Conservation (phyloP, 805 yeast species). For the Barnettozyma pratensis region DNA sequence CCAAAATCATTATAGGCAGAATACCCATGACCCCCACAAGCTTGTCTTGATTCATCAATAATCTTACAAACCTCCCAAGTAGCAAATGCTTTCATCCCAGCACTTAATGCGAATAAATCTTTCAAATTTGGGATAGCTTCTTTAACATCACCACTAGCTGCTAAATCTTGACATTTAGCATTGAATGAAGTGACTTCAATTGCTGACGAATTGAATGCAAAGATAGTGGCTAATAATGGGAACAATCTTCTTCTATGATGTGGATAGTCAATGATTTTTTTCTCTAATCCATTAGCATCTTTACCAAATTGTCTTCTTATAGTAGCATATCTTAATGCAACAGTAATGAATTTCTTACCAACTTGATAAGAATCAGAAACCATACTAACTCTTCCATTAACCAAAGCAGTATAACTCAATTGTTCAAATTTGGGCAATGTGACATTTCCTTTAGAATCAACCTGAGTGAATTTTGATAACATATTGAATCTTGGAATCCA, state of each 20-base stretch:
- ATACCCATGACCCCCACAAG: conserved; percentile 96
- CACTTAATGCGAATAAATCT: conserved; percentile 75
- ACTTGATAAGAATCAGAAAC: conserved; percentile 78
- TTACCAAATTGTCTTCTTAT: conserved; percentile 81
- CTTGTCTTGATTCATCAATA: conserved; percentile 85
- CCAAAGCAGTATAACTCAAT: conserved; percentile 79
- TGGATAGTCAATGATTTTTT: conserved; percentile 30
- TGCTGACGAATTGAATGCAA: conserved; percentile 59
- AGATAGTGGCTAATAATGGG: conserved; percentile 75
- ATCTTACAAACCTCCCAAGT: conserved; percentile 80
- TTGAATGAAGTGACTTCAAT: conserved; percentile 44
- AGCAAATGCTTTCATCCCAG: conserved; percentile 83
- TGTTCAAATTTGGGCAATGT: conserved; percentile 76
- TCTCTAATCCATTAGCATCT: conserved; percentile 34
- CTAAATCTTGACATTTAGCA: conserved; percentile 33
- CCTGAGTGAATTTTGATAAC: conserved; percentile 75
- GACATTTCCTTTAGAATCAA: conserved; percentile 62
- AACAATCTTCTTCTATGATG: conserved; percentile 81
- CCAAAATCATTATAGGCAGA: conserved; percentile 87
- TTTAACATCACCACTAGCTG: conserved; percentile 34
- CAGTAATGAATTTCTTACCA: conserved; percentile 72
- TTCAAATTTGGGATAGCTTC: conserved; percentile 59
- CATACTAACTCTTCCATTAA: conserved; percentile 88
- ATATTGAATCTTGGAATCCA: conserved; percentile 78
- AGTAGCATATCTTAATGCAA: conserved; percentile 83